Percentiles rank a stretch among this genome's conserved stretches.
phyloP scores from a whole-genome alignment of 78 protist genomes.

The Parvularia atlantis region DNA sequence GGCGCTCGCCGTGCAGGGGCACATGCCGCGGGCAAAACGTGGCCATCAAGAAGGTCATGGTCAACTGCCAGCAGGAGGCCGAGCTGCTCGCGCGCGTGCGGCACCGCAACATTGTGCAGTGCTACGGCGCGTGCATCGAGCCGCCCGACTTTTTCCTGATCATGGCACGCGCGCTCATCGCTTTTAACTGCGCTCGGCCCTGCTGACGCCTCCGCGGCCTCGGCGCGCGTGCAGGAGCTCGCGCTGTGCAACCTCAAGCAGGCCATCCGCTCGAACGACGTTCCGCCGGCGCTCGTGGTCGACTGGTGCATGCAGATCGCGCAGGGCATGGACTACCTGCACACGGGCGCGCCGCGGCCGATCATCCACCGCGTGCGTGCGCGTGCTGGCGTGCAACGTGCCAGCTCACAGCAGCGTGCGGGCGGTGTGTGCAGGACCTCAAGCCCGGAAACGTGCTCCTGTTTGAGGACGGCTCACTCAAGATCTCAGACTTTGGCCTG shows the following conservation, averaged over 20 bases:
- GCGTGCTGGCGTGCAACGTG: too few species aligned
- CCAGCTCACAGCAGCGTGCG: too few species aligned
- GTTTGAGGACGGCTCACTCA: background rate
- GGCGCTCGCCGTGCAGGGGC: too few species aligned
- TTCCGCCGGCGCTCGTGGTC: background rate
- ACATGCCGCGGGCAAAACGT: too few species aligned
- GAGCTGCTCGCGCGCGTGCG: background rate
- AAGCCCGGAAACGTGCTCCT: constrained; percentile 74
- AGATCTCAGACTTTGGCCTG: constrained; percentile 74
- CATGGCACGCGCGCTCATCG: too few species aligned
- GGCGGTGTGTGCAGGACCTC: too few species aligned
- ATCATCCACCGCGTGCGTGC: constrained; percentile 21
- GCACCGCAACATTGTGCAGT: background rate
- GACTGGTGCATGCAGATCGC: background rate
- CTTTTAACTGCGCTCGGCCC: too few species aligned
- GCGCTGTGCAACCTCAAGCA: background rate
- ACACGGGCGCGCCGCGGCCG: constrained; percentile 7
- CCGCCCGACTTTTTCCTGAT: background rate
- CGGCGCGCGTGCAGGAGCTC: too few species aligned
- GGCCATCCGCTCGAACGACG: background rate
- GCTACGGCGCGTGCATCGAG: background rate
- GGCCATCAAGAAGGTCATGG: background rate
- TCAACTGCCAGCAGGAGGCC: background rate
- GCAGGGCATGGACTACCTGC: constrained; percentile 18
- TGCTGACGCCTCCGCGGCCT: too few species aligned